These are phyloP conservation scores for Artemisia argyi DNA, from an alignment of 129 eudicot species.

Conservation along the genomic window DNA sequence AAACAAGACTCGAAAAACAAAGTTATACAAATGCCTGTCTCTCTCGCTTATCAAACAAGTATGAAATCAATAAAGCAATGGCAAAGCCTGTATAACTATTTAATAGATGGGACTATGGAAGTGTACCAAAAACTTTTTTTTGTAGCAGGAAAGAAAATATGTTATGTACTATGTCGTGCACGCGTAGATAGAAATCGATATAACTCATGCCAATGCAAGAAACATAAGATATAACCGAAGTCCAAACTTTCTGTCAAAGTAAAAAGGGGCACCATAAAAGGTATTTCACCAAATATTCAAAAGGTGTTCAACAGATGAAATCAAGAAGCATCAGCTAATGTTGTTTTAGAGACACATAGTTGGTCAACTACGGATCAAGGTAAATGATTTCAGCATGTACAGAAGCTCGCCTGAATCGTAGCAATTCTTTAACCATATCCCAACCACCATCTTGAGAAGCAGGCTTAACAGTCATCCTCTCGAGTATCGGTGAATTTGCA, in stretches of 20 bases:
- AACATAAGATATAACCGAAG: too few species aligned
- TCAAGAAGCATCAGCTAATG: conserved; percentile 8
- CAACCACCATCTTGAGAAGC: conserved; percentile 54
- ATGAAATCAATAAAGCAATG: too few species aligned
- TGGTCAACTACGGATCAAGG: conserved; percentile 46
- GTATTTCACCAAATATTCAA: background rate
- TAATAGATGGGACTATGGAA: too few species aligned
- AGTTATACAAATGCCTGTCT: too few species aligned
- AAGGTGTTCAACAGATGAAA: background rate
- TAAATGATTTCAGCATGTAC: conserved; percentile 67
- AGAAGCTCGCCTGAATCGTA: conserved; percentile 80
- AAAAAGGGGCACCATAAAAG: background rate
- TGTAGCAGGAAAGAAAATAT: too few species aligned
- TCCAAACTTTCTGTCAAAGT: background rate
- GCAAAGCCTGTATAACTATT: too few species aligned
- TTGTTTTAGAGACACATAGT: background rate
- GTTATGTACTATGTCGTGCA: too few species aligned
- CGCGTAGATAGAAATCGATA: too few species aligned
- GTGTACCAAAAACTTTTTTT: too few species aligned
- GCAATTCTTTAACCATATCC: conserved; percentile 75
- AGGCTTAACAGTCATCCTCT: conserved; percentile 82
- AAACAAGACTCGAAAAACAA: too few species aligned
- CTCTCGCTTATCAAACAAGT: too few species aligned
- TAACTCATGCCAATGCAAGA: conserved; percentile 1
- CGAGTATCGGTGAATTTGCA: conserved; percentile 71